Conservation (phyloP, 2,329 filamentous ascomycete genomes). For the Talaromyces amestolkiae region DNA sequence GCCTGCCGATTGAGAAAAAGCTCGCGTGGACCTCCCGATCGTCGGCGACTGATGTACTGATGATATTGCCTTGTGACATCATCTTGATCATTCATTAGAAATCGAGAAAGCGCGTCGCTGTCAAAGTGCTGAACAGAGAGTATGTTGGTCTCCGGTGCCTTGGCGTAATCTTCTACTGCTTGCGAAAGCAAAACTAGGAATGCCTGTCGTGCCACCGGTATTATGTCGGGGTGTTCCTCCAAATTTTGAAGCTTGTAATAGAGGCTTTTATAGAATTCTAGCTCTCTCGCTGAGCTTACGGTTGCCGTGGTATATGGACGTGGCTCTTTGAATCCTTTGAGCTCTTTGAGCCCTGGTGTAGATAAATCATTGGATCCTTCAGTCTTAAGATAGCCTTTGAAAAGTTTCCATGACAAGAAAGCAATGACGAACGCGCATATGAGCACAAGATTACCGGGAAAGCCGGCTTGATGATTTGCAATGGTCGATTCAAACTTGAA, state of each 20-base stretch:
- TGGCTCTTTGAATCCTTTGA: neutral
- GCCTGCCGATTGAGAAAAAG: slow-evolving; percentile 25
- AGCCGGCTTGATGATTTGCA: neutral
- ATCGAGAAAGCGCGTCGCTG: slow-evolving; percentile 23
- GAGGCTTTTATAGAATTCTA: slow-evolving; percentile 4
- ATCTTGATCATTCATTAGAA: slow-evolving; percentile 28
- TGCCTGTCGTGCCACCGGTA: slow-evolving; percentile 34
- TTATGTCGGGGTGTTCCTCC: slow-evolving; percentile 36
- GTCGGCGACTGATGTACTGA: slow-evolving; percentile 34
- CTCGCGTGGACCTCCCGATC: slow-evolving; percentile 38
- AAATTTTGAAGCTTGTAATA: slow-evolving; percentile 46
- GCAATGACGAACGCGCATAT: neutral
- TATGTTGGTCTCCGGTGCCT: slow-evolving; percentile 29
- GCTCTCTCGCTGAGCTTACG: neutral
- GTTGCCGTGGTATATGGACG: neutral
- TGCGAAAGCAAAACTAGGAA: slow-evolving; percentile 38
- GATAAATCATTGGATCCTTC: neutral
- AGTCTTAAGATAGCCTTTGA: neutral
- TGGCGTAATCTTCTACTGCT: slow-evolving; percentile 27
- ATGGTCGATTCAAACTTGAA: neutral
- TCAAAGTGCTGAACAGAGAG: slow-evolving; percentile 27
- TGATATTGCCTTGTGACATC: slow-evolving; percentile 27
- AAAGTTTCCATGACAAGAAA: neutral
- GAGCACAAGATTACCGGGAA: neutral
- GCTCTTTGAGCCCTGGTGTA: neutral